Evolutionary conservation across 2,329 filamentous ascomycete species (phyloP), one percentile per base, ranked within the genome.

Genomic region (Cadophora malorum): DNA sequence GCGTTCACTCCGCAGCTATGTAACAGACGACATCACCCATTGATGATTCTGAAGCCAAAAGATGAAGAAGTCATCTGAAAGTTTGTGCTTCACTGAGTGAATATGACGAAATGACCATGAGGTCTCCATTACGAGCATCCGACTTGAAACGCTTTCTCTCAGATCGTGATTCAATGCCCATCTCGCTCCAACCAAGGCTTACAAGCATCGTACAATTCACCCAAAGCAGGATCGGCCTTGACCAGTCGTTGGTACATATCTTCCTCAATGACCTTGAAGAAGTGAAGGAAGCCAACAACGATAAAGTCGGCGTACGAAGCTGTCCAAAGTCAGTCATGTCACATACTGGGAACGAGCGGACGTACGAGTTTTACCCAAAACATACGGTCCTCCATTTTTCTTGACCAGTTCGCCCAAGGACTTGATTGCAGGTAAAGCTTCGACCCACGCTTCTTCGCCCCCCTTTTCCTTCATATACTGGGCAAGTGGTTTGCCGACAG

Each of bases 271-370:
- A 76, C 63, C 70, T 77, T 79, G 8, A 80, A 69, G 66, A 84
- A 85, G 4, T 84, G 77, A 67, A 89, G 69, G 41, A 80, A 79
- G 0, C 80, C 81, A 0, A 83, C 83, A 74, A 88, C 84, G 1
- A 87, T 80, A 65, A 91, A 86, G 74, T 89, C 88, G 4, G 83
- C 84, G 75, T 86, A 90, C 47, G 81, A 82, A 4, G 83, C 79
- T 68, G 52, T 47, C 5, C 23, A 25, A 3, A 21, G 53, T 67
- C 21, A 65, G 53, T 12, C n/a, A 38, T 23, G n/a, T 49, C 12
- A 38, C 25, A 47, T 5, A 60, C 16, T 7, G n/a, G 19, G 53
- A 4, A 23, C 28, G 21, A 16, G 25, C 21, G 31, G 38, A 73
- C 71, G 63, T 55, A 76, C 71, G 64, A 45, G 81, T 82, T 58